Evolutionary conservation across 495 filamentous ascomycete genomes (phyloP).

Genomic region (Talaromyces trachyspermus): DNA sequence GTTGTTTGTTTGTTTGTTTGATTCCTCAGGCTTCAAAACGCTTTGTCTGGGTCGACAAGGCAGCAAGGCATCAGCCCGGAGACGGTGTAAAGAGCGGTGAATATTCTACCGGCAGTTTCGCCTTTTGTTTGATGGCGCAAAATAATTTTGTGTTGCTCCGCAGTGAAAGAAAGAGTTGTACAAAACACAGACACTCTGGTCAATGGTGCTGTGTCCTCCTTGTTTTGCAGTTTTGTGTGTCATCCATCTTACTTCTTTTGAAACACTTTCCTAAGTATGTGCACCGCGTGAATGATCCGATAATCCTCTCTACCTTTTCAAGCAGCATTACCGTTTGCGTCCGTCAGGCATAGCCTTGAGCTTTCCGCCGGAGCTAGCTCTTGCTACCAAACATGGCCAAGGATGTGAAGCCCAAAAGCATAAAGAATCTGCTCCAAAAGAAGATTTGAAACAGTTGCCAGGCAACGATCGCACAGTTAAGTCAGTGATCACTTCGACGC

Average conservation of each 20-base stretch:
- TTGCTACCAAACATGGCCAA: not conserved
- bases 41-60: not conserved
- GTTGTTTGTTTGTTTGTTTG: not conserved
- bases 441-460: not conserved
- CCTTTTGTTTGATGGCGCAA: not conserved
- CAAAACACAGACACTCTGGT: too few relatives aligned
- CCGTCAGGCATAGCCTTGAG: not conserved
- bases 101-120: not conserved
- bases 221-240: not conserved
- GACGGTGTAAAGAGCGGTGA: conserved; percentile 4
- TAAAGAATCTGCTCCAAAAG: not conserved
- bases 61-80: not conserved
- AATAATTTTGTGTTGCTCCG: conserved; percentile 5
- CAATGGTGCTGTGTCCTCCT: not conserved
- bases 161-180: not conserved
- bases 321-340: conserved; percentile 1
- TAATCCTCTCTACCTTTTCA: not conserved
- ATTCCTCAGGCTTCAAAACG: too few relatives aligned
- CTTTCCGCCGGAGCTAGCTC: not conserved
- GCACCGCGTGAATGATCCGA: not conserved
- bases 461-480: not conserved
- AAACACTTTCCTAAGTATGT: not conserved
- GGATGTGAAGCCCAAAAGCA: not conserved
- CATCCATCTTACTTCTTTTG: not conserved
- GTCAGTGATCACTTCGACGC: too few relatives aligned